These are phyloP conservation scores for Cordyceps cicadae DNA, from an alignment of 2,329 filamentous ascomycete genomes.

Conservation along the genomic window DNA sequence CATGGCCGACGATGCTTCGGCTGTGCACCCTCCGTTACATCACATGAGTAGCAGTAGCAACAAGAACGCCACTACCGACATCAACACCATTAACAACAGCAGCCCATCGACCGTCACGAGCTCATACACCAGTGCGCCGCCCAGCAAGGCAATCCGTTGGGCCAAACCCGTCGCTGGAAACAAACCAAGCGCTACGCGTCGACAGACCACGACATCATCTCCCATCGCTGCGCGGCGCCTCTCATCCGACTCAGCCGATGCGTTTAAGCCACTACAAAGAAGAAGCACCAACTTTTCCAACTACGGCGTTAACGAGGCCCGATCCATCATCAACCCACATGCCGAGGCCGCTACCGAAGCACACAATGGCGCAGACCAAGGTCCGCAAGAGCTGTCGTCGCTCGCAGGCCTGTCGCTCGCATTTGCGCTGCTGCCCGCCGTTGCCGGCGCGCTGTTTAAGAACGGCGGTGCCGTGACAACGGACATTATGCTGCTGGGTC, in stretches of 20 bases:
- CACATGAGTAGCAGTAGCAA: background rate
- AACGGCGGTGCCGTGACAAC: conserved; percentile 79
- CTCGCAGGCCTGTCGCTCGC: conserved; percentile 76
- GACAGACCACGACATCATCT: conserved; percentile 13
- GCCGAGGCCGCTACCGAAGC: background rate
- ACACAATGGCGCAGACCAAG: conserved; percentile 18
- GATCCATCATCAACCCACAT: conserved; percentile 56
- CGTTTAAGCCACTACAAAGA: conserved; percentile 30
- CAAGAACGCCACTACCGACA: background rate
- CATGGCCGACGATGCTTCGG: conserved; percentile 16
- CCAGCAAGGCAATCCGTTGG: conserved; percentile 33
- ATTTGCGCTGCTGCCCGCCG: conserved; percentile 74
- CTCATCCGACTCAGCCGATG: conserved; percentile 20
- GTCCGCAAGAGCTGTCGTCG: conserved; percentile 46
- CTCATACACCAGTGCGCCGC: conserved; percentile 13
- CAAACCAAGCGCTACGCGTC: conserved; percentile 15
- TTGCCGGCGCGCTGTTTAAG: conserved; percentile 77
- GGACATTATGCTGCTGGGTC: conserved; percentile 69
- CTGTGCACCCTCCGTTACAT: conserved; percentile 9
- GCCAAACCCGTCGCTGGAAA: conserved; percentile 32
- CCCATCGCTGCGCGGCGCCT: conserved; percentile 10
- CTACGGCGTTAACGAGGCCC: conserved; percentile 60
- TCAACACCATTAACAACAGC: background rate
- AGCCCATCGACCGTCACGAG: background rate
- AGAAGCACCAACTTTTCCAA: conserved; percentile 75